phyloP scores from a whole-genome alignment of 2,329 filamentous ascomycete species.

The Shiraia bambusicola region DNA sequence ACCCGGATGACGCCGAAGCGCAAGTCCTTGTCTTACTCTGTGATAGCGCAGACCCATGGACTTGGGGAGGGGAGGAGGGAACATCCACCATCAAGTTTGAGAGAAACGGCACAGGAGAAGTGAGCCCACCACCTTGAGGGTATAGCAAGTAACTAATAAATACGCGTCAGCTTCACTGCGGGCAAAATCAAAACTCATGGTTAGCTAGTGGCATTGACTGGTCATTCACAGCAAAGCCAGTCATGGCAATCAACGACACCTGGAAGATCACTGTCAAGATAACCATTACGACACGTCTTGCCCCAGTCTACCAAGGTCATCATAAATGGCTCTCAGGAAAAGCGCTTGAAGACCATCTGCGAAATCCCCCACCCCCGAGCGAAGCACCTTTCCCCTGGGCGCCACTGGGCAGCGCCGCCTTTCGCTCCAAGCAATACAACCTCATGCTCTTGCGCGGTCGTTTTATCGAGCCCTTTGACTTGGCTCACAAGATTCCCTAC shows the following conservation, averaged over 20 bases:
- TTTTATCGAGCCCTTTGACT: conserved; percentile 11
- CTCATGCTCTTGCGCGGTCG: conserved; percentile 7
- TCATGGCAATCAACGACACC: too few relatives aligned
- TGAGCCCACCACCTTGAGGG: too few relatives aligned
- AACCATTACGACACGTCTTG: too few relatives aligned
- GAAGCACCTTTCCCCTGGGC: conserved; percentile 10
- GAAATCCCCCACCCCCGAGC: conserved; percentile 7
- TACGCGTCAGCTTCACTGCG: too few relatives aligned
- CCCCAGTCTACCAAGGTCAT: too few relatives aligned
- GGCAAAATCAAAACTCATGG: too few relatives aligned
- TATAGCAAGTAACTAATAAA: too few relatives aligned
- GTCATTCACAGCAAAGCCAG: too few relatives aligned
- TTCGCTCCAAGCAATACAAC: conserved; percentile 9
- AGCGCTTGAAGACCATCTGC: conserved; percentile 6
- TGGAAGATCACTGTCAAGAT: too few relatives aligned
- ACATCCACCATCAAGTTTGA: conserved; percentile 2
- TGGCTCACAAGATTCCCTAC: conserved; percentile 1
- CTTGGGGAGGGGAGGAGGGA: conserved; percentile 2
- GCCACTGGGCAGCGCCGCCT: conserved; percentile 6
- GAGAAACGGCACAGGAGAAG: conserved; percentile 4
- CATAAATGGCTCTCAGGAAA: neutral
- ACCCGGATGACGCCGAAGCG: neutral
- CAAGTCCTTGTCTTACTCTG: conserved; percentile 6
- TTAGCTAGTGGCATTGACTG: too few relatives aligned
- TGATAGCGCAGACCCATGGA: conserved; percentile 2